phyloP scores from a whole-genome alignment of 441 rosid genomes.

The Corymbia citriodora region DNA sequence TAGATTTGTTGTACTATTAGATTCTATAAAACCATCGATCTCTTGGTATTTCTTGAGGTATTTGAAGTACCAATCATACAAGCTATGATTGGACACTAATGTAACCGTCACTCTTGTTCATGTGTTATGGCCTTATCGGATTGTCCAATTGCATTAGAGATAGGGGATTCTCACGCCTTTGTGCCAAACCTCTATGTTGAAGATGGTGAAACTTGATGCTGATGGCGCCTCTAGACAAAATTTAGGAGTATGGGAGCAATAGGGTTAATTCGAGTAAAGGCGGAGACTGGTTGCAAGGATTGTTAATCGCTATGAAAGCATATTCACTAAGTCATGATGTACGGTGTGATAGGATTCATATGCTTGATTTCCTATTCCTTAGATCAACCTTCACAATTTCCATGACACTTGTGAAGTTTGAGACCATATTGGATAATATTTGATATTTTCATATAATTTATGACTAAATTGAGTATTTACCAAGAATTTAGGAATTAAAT shows the following conservation, averaged over 20 bases:
- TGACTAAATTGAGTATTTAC: background rate
- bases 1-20: background rate
- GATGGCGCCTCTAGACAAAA: background rate
- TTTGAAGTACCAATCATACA: background rate
- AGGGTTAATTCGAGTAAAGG: background rate
- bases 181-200: background rate
- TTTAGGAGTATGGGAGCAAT: background rate
- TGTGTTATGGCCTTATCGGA: background rate
- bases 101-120: background rate
- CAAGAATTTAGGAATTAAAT: background rate
- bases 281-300: background rate
- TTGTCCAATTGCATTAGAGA: background rate
- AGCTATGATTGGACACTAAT: background rate
- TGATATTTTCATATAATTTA: too few species aligned
- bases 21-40: background rate
- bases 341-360: background rate
- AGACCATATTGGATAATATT: too few species aligned
- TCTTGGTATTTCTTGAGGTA: background rate
- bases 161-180: accelerated
- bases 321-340: background rate
- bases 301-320: background rate
- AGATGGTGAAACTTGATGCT: background rate
- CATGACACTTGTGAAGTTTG: accelerated
- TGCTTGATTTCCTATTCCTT: background rate
- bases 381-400: background rate